Evolutionary conservation across 331 rosid species (phyloP), one percentile per base, ranked within the genome.

Genomic region (Rhamnella rubrinervis): DNA sequence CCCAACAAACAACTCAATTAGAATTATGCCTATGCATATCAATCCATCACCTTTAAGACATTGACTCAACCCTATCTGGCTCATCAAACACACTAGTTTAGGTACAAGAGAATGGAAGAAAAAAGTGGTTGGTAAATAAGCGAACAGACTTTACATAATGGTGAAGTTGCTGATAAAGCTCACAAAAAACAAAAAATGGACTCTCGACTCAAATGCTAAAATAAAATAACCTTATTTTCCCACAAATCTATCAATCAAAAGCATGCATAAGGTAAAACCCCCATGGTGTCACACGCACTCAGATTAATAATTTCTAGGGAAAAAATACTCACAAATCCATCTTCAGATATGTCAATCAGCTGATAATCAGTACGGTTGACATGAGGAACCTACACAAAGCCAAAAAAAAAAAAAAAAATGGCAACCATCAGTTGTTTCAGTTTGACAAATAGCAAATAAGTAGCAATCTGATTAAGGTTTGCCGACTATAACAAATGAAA

Each of bases 271-370:
- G n/a, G 16, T 35, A 46, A 53, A 63, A 40, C 2, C 52, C 53
- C 7, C 18, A 57, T n/a, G 14, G 58, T 47, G 47, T 7, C 21
- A 15, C 2, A 23, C 19, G 55, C 17, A 17, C 37, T 4, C 19
- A 14, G 61, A 67, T 51, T 67, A 28, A 2, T 16, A 52, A 67
- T 55, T 39, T 44, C 38, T 16, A 40, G 2, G 25, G 73, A 25
- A 39, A 65, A 60, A 74, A 16, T 23, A 79, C 83, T 79, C 70
- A 79, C 83, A 51, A 79, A 79, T 70, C 83, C 83, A 74, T 79
- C 83, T 51, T 79, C 83, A 65, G 83, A 69, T 17, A 79, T 79
- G 67, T 79, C 83, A 69, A 79, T 74, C 57, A 79, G 83, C 80
- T 79, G 83, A 61, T 79, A 79, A 65, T 79, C 83, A 52, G 77